These are phyloP conservation scores for Nigrograna mackinnonii DNA, from an alignment of 2,329 filamentous ascomycete genomes.

Conservation along the genomic window DNA sequence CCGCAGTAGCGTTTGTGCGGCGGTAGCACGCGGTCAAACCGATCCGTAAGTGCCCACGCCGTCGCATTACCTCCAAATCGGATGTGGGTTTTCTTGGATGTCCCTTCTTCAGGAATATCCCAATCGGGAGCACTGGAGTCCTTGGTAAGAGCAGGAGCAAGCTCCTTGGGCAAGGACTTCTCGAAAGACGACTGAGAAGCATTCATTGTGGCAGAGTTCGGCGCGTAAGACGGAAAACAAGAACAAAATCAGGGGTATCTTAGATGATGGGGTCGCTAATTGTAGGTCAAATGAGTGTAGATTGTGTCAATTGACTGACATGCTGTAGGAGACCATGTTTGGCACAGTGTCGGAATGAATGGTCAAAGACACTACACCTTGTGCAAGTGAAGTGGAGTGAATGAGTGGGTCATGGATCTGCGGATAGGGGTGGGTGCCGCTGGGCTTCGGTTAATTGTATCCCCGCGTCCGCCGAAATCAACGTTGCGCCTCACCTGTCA, in stretches of 20 bases:
- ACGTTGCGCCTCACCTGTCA: too few species aligned
- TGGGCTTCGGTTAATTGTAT: too few species aligned
- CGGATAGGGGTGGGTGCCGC: too few species aligned
- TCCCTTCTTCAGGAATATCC: constrained; percentile 15
- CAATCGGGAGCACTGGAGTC: constrained; percentile 15
- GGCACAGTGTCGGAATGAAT: too few species aligned
- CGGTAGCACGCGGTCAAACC: constrained; percentile 40
- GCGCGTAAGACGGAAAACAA: constrained; percentile 4
- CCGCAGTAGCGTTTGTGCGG: constrained; percentile 44
- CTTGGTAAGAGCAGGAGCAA: constrained; percentile 21
- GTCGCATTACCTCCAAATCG: constrained; percentile 16
- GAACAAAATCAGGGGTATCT: constrained; percentile 6
- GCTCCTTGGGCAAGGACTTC: constrained; percentile 21
- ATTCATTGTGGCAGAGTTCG: constrained; percentile 19
- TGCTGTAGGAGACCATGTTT: too few species aligned
- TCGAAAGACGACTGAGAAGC: constrained; percentile 2
- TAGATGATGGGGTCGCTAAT: too few species aligned
- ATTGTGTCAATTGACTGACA: too few species aligned
- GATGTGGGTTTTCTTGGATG: constrained; percentile 10
- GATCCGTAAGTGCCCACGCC: constrained; percentile 28
- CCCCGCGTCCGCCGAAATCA: too few species aligned
- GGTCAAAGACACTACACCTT: too few species aligned
- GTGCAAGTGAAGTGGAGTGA: too few species aligned
- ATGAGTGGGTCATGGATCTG: too few species aligned
- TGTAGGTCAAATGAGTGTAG: too few species aligned